Evolutionary conservation across 176 grass and related monocot genomes (phyloP).

Genomic region (Zizania latifolia): DNA sequence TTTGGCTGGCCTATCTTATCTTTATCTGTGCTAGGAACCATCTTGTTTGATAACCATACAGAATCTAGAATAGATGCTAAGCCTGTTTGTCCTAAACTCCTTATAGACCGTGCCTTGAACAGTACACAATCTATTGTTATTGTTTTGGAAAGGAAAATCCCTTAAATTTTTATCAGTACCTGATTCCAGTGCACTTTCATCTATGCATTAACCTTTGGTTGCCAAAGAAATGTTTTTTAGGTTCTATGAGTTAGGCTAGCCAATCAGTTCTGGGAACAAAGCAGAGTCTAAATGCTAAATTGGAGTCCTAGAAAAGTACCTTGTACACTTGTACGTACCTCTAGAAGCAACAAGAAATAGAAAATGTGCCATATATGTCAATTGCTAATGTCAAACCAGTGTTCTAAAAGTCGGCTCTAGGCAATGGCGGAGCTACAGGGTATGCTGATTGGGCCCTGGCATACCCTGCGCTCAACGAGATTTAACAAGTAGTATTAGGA

Average conservation of each 20-base stretch:
- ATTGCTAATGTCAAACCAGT: too few species aligned
- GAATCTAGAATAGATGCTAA: not conserved
- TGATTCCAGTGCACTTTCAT: not conserved
- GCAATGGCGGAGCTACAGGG: too few species aligned
- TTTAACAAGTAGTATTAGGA: too few species aligned
- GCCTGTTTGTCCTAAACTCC: not conserved
- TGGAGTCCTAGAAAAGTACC: not conserved
- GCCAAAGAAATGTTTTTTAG: too few species aligned
- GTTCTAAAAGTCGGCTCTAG: too few species aligned
- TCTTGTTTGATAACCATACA: slow-evolving; percentile 1
- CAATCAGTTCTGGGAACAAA: not conserved
- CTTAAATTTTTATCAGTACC: not conserved
- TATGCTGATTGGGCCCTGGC: too few species aligned
- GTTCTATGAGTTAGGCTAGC: not conserved
- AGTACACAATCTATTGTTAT: not conserved
- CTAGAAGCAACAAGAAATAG: not conserved
- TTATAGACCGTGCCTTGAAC: not conserved
- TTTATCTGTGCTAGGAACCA: not conserved
- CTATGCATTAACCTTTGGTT: too few species aligned
- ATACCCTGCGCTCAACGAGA: too few species aligned
- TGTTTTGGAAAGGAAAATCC: not conserved
- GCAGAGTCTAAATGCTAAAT: not conserved
- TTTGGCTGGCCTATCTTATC: not conserved
- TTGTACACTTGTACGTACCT: not conserved
- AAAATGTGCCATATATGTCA: not conserved